Percentiles rank a stretch among this genome's conserved stretches.
Evolutionary conservation across 2,329 filamentous ascomycete genomes (phyloP).

Genomic region (Sordariomycetes sp.): DNA sequence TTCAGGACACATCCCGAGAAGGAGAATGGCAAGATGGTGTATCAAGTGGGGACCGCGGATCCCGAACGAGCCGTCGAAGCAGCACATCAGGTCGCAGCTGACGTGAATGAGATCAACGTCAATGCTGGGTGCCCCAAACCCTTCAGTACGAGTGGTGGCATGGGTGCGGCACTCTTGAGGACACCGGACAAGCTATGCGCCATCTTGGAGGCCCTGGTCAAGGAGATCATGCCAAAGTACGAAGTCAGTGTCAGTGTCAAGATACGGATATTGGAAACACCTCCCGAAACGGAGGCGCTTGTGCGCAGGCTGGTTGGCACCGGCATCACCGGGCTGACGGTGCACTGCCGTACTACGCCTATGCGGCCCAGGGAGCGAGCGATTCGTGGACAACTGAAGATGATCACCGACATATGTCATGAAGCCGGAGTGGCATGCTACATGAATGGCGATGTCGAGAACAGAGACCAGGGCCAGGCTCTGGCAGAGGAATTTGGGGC

Average conservation of each 20-base stretch:
- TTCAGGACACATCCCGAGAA: conserved; percentile 73
- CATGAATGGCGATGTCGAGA: conserved; percentile 88
- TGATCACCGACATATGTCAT: conserved; percentile 73
- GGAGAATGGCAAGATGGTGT: conserved; percentile 71
- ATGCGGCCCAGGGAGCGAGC: conserved; percentile 89
- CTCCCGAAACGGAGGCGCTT: conserved; percentile 65
- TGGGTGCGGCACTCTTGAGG: conserved; percentile 85
- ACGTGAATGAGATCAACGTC: conserved; percentile 91
- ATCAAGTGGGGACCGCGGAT: conserved; percentile 83
- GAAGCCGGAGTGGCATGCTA: conserved; percentile 83
- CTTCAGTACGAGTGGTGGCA: conserved; percentile 86
- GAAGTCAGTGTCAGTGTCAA: conserved; percentile 95
- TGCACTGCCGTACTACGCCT: conserved; percentile 92
- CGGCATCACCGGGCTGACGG: conserved; percentile 83
- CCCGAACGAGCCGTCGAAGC: conserved; percentile 77
- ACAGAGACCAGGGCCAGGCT: conserved; percentile 59
- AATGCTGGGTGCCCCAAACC: conserved; percentile 98
- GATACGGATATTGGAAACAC: conserved; percentile 76
- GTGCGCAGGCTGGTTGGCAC: conserved; percentile 74
- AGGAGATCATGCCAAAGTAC: conserved; percentile 65
- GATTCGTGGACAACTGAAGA: conserved; percentile 74
- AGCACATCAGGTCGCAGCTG: conserved; percentile 71
- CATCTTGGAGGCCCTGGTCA: conserved; percentile 76
- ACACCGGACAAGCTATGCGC: conserved; percentile 76
- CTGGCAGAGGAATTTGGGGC: conserved; percentile 74